Base-by-base conservation (phyloP, 148 eudicot species). In the Camellia lanceoleosa region DNA sequence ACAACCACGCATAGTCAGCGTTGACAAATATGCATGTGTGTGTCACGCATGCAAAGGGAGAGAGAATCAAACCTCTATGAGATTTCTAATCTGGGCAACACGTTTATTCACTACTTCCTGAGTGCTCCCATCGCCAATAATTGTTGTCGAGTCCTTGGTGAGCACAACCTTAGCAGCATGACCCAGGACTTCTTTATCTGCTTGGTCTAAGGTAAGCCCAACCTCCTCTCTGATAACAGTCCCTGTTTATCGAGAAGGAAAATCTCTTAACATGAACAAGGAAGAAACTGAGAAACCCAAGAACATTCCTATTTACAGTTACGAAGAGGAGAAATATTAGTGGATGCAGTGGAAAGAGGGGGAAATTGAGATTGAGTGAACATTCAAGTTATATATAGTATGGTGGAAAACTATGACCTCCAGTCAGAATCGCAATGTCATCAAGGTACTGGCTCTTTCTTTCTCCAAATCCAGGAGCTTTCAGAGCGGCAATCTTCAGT, bases 381-480 rank as follows among this genome's bases (percentile, higher is more conserved):
- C 4, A 55, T 74, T 3, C 2, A 15, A 15, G 12, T 3, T 11
- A 30, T 7, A 9, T 49, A 49, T 4, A 5, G 52, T 47, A 58
- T 3, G 19, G 19, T 56, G 14, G n/a, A 49, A 69, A 38, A 16
- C 42, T 16, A 83, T 80, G 20, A 94, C 97, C 98, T 88, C 98
- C 97, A n/a, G 98, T 95, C 80, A 95, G 89, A 65, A 91, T 89
- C 19, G 98, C 97, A 83, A 91, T 91, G 80, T 95, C 98, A 85
- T 95, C 98, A 71, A 95, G 93, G 83, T 95, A 92, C 81, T 95
- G 92, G 83, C 97, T 95, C 79, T 92, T 95, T 19, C 97, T 87
- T 68, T 90, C 98, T 64, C 98, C 98, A 88, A 95, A 95, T 7
- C 98, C 98, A 41, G 97, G 98, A 82, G 98, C 98, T 86, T 92